These are phyloP conservation scores for Entophlyctis luteolus DNA, from an alignment of 192 early-diverging fungal genomes.

Conservation along the genomic window DNA sequence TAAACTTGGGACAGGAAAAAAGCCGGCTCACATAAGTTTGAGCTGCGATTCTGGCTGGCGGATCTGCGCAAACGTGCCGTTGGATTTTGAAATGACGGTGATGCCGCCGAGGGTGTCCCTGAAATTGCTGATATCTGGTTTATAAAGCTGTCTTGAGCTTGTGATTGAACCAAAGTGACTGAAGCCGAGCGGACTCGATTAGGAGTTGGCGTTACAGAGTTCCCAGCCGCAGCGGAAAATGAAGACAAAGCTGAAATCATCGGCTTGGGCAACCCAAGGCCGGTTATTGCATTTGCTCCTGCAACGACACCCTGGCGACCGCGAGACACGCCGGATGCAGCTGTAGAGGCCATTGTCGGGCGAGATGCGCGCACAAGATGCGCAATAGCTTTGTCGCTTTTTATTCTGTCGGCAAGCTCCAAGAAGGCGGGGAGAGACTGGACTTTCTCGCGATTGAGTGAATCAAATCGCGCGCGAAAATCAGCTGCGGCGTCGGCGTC, in stretches of 20 bases:
- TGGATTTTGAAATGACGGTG: background rate
- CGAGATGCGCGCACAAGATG: background rate
- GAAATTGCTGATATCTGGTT: background rate
- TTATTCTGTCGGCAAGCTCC: background rate
- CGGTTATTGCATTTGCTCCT: background rate
- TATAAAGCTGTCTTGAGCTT: background rate
- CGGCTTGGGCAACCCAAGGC: background rate
- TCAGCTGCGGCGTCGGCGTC: background rate
- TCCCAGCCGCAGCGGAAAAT: background rate
- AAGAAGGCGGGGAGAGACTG: background rate
- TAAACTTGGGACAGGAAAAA: background rate
- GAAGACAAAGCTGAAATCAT: background rate
- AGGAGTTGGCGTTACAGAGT: background rate
- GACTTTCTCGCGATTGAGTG: background rate
- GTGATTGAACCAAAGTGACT: background rate
- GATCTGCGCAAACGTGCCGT: background rate
- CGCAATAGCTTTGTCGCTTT: background rate
- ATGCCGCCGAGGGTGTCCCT: background rate
- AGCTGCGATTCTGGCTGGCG: background rate
- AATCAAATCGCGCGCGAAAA: background rate
- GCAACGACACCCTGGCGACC: background rate
- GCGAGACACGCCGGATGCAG: background rate
- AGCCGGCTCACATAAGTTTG: background rate
- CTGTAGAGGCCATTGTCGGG: background rate
- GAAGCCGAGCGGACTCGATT: constrained; percentile 9